phyloP scores from a whole-genome alignment of 23 red algal genomes.

The Gracilaria domingensis region DNA sequence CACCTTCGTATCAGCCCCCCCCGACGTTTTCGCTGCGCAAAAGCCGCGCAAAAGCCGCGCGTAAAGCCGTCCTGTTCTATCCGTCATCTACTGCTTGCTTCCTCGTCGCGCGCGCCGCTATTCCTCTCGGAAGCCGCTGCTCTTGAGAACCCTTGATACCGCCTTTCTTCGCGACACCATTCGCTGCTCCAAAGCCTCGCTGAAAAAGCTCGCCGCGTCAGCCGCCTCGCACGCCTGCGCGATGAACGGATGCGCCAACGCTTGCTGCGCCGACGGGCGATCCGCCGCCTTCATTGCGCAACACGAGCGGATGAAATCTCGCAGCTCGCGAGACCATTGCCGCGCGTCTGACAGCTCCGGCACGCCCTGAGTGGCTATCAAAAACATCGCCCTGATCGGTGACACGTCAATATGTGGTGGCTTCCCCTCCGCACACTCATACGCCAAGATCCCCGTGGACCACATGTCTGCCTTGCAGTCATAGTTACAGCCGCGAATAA shows the following conservation, averaged over 20 bases:
- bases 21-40: too few relatives aligned
- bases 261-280: slow-evolving; percentile 73
- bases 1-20: too few relatives aligned
- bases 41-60: too few relatives aligned
- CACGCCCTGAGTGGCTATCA: slow-evolving; percentile 88
- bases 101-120: neutral
- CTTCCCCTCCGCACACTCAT: slow-evolving; percentile 91
- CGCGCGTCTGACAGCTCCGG: slow-evolving; percentile 45
- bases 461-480: slow-evolving; percentile 92
- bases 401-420: slow-evolving; percentile 81
- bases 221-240: slow-evolving; percentile 44
- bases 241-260: slow-evolving; percentile 84
- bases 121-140: neutral
- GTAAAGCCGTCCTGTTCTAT: neutral
- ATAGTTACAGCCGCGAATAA: slow-evolving; percentile 92
- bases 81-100: neutral
- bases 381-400: slow-evolving; percentile 96
- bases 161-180: neutral
- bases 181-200: slow-evolving; percentile 31
- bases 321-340: slow-evolving; percentile 49
- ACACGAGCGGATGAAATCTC: slow-evolving; percentile 57
- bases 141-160: neutral
- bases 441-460: slow-evolving; percentile 85
- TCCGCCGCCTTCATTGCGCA: slow-evolving; percentile 15
- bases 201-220: slow-evolving; percentile 54